Percentiles rank a stretch among this genome's conserved stretches.
phyloP scores from a whole-genome alignment of 1,139 yeast species.

The Suhomyces wounanorum region DNA sequence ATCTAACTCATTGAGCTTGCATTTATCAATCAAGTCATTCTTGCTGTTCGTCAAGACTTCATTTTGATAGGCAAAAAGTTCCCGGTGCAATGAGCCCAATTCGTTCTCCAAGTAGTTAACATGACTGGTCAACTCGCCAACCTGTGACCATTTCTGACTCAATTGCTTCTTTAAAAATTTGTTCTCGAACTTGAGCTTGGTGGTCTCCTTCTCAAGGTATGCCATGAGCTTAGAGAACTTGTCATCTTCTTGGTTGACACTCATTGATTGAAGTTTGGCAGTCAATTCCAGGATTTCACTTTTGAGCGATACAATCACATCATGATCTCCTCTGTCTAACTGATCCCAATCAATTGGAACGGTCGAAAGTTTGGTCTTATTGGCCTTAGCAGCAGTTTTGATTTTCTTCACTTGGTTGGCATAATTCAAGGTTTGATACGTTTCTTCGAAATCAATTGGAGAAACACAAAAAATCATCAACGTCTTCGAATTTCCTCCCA shows the following conservation, averaged over 20 bases:
- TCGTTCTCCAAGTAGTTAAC: conserved; percentile 34
- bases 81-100: conserved; percentile 11
- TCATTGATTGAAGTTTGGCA: conserved; percentile 21
- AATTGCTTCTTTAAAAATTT: conserved; percentile 28
- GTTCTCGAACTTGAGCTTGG: conserved; percentile 37
- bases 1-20: background rate
- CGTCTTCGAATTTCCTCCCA: conserved; percentile 76
- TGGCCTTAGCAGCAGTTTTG: conserved; percentile 57
- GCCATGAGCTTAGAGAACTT: conserved; percentile 31
- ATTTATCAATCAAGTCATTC: conserved; percentile 1
- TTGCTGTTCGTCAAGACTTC: background rate
- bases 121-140: conserved; percentile 31
- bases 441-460: conserved; percentile 75
- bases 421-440: conserved; percentile 69
- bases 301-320: conserved; percentile 33
- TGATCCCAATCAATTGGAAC: conserved; percentile 38
- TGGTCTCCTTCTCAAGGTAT: conserved; percentile 36
- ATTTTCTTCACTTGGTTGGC: conserved; percentile 76
- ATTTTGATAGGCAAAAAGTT: conserved; percentile 1
- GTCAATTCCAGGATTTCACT: conserved; percentile 36
- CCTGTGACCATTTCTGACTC: conserved; percentile 23
- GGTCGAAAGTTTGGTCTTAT: conserved; percentile 35
- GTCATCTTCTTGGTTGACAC: conserved; percentile 3
- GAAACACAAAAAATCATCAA: conserved; percentile 77
- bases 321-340: conserved; percentile 27